A percentile compares a stretch with the other conserved stretches of the same genome.
Evolutionary conservation across 2,329 filamentous ascomycete species (phyloP).

Genomic region (Exophiala mesophila): DNA sequence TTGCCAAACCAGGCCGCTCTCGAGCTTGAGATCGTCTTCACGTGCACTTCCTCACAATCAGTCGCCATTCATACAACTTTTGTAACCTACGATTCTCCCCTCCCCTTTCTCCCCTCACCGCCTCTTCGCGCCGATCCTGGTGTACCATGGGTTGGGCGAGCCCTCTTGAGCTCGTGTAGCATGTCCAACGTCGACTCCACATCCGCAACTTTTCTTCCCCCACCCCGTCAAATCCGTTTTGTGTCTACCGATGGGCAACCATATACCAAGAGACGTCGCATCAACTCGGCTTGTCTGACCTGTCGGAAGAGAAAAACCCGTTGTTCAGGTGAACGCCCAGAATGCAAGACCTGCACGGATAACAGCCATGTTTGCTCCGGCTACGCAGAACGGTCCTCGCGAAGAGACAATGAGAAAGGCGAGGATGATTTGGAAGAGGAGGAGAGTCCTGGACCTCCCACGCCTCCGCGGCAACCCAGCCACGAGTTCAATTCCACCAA

Average conservation of each 20-base stretch:
- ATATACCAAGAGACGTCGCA: constrained; percentile 70
- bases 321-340: constrained; percentile 68
- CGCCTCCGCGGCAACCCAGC: constrained; percentile 9
- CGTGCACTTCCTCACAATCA: too few relatives aligned
- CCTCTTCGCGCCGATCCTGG: too few relatives aligned
- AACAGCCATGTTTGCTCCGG: constrained; percentile 66
- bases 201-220: constrained; percentile 1
- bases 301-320: constrained; percentile 72
- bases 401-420: constrained; percentile 11
- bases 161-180: background rate
- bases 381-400: constrained; percentile 49
- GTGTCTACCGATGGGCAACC: constrained; percentile 78
- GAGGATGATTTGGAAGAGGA: constrained; percentile 20
- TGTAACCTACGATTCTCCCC: too few relatives aligned
- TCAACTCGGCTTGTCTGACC: constrained; percentile 71
- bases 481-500: background rate
- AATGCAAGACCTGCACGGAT: constrained; percentile 67
- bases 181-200: background rate
- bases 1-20: too few relatives aligned
- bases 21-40: too few relatives aligned
- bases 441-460: constrained; percentile 6
- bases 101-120: too few relatives aligned
- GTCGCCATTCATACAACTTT: too few relatives aligned
- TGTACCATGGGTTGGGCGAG: too few relatives aligned
- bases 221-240: constrained; percentile 59